A percentile compares a stretch with the other conserved stretches of the same genome.
Conservation (phyloP, 1,284 basidiomycete species). For the Sporisorium graminicola region DNA sequence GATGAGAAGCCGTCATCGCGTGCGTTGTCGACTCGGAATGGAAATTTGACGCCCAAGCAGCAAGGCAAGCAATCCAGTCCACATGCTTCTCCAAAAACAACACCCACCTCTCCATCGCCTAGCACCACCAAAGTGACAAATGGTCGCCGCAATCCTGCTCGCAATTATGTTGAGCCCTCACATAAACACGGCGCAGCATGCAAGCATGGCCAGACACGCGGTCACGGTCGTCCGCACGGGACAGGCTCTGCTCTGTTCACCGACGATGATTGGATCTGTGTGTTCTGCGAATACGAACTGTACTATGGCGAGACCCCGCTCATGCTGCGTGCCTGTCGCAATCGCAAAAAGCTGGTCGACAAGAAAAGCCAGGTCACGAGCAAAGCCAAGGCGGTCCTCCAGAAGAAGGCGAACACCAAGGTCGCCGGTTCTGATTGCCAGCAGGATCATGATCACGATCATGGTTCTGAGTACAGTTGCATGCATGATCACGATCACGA, state of each 20-base stretch:
- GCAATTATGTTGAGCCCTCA: conserved; percentile 64
- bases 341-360: conserved; percentile 66
- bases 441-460: conserved; percentile 17
- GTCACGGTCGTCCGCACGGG: conserved; percentile 8
- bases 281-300: conserved; percentile 70
- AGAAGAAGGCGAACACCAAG: conserved; percentile 11
- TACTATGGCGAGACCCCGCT: conserved; percentile 67
- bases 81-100: not conserved
- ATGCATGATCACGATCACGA: conserved; percentile 15
- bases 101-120: not conserved
- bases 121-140: conserved; percentile 10
- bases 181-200: conserved; percentile 33
- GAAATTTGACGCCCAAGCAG: conserved; percentile 7
- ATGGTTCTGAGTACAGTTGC: conserved; percentile 6
- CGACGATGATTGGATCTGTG: conserved; percentile 65
- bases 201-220: conserved; percentile 23
- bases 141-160: conserved; percentile 10
- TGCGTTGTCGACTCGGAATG: not conserved
- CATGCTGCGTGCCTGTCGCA: conserved; percentile 61
- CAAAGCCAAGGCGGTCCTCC: conserved; percentile 47
- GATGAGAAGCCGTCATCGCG: not conserved
- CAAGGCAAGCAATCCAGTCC: not conserved
- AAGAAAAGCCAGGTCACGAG: conserved; percentile 62
- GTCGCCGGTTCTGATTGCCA: not conserved
- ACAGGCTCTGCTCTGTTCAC: conserved; percentile 47